These are phyloP conservation scores for Spergularia azorica DNA, from an alignment of 179 eudicot species.

Conservation along the genomic window DNA sequence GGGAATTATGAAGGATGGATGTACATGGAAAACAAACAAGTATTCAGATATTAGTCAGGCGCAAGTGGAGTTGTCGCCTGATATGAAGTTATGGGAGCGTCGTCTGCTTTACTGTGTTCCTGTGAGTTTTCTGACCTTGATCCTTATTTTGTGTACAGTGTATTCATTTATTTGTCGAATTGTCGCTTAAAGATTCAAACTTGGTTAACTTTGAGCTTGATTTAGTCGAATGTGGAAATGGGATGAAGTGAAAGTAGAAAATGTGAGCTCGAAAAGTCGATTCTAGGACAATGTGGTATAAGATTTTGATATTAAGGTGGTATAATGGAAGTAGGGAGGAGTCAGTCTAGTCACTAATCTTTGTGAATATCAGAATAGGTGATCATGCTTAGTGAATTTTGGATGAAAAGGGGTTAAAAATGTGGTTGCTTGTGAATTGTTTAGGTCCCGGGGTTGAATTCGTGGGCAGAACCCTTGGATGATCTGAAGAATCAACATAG, in stretches of 20 bases:
- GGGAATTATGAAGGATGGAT: slow-evolving; percentile 55
- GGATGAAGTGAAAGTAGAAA: background rate
- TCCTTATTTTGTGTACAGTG: background rate
- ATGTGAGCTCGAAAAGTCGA: background rate
- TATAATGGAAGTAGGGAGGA: background rate
- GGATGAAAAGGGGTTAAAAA: background rate
- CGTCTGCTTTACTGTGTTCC: slow-evolving; percentile 89
- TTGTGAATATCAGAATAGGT: background rate
- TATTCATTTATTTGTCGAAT: background rate
- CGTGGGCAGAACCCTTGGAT: slow-evolving; percentile 63
- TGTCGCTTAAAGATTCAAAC: background rate
- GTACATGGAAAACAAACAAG: slow-evolving; percentile 82
- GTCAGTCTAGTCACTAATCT: too few relatives aligned
- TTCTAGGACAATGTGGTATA: background rate
- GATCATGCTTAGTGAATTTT: background rate
- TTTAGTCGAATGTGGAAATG: background rate
- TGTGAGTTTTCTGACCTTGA: slow-evolving; percentile 43
- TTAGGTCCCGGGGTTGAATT: slow-evolving; percentile 89
- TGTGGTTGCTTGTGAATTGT: background rate
- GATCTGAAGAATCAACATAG: slow-evolving; percentile 29
- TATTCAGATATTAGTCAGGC: slow-evolving; percentile 60
- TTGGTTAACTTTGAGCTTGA: background rate
- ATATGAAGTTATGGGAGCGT: slow-evolving; percentile 87
- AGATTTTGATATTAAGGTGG: background rate
- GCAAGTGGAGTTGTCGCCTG: slow-evolving; percentile 63